These are phyloP conservation scores for Curvularia sp. DNA, from an alignment of 2,329 filamentous ascomycete genomes.

Conservation along the genomic window DNA sequence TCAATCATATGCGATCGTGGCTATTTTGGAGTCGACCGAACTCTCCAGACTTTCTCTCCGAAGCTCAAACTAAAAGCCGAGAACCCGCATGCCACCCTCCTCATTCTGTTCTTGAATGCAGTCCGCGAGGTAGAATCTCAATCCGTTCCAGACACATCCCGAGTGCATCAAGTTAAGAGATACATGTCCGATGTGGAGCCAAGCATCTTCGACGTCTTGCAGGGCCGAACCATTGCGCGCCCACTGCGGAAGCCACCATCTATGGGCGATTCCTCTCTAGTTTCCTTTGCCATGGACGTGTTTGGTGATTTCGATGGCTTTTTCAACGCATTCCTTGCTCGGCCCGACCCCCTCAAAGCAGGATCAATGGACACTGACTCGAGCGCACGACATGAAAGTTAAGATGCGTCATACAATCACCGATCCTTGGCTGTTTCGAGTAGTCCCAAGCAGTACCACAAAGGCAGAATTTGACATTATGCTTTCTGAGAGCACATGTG, in stretches of 20 bases:
- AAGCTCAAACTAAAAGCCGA: conserved; percentile 43
- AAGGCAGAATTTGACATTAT: background rate
- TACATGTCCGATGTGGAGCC: background rate
- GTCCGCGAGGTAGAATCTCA: background rate
- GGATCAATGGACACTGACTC: background rate
- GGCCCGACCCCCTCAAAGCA: background rate
- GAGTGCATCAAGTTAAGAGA: background rate
- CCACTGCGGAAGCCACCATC: background rate
- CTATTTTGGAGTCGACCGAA: conserved; percentile 42
- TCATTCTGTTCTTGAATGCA: conserved; percentile 55
- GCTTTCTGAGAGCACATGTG: background rate
- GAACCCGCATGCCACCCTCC: conserved; percentile 53
- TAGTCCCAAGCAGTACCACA: background rate
- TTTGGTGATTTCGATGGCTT: background rate
- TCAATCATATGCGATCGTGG: conserved; percentile 52
- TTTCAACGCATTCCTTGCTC: background rate
- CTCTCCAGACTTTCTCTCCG: conserved; percentile 39
- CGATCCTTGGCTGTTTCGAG: background rate
- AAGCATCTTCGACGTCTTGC: background rate
- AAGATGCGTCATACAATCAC: conserved; percentile 1
- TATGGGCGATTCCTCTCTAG: background rate
- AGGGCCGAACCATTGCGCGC: no score
- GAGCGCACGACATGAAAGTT: background rate
- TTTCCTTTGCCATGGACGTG: background rate
- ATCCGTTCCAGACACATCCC: background rate